These are phyloP conservation scores for Ogataea kodamae DNA, from an alignment of 805 yeast species.

Conservation along the genomic window DNA sequence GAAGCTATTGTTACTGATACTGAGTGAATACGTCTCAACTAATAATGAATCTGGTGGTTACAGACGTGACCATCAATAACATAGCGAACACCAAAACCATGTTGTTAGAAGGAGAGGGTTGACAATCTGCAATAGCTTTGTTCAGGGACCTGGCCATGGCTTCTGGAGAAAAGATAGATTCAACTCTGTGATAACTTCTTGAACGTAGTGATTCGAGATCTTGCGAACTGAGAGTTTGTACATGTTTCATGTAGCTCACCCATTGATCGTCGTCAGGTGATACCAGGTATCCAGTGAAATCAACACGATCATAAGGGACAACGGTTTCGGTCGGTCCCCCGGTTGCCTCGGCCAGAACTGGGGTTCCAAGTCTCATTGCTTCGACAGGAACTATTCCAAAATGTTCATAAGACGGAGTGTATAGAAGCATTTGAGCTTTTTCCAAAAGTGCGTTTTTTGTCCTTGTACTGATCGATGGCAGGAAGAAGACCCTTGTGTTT, in stretches of 20 bases:
- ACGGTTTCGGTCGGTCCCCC: slow-evolving; percentile 94
- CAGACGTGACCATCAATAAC: slow-evolving; percentile 2
- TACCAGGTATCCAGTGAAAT: slow-evolving; percentile 59
- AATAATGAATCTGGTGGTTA: neutral
- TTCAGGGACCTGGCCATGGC: slow-evolving; percentile 36
- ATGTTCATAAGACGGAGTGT: slow-evolving; percentile 91
- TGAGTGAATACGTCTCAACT: slow-evolving; percentile 17
- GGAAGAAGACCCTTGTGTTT: slow-evolving; percentile 41
- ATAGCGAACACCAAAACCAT: neutral
- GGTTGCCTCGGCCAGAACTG: slow-evolving; percentile 79
- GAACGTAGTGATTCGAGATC: slow-evolving; percentile 11
- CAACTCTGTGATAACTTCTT: slow-evolving; percentile 35
- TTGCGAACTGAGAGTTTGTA: slow-evolving; percentile 24
- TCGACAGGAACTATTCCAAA: slow-evolving; percentile 98
- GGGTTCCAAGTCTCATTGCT: slow-evolving; percentile 80
- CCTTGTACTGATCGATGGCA: slow-evolving; percentile 73
- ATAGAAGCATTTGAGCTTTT: slow-evolving; percentile 58
- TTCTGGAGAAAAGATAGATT: slow-evolving; percentile 41
- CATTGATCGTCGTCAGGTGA: slow-evolving; percentile 48
- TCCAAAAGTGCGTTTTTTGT: slow-evolving; percentile 61
- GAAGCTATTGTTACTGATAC: slow-evolving; percentile 35
- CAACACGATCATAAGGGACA: slow-evolving; percentile 30
- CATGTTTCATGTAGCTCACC: slow-evolving; percentile 47
- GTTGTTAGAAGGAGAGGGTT: slow-evolving; percentile 11
- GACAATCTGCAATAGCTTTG: slow-evolving; percentile 16